Conservation (phyloP, 371 early-diverging fungal genomes). For the Mucor racemosus region DNA sequence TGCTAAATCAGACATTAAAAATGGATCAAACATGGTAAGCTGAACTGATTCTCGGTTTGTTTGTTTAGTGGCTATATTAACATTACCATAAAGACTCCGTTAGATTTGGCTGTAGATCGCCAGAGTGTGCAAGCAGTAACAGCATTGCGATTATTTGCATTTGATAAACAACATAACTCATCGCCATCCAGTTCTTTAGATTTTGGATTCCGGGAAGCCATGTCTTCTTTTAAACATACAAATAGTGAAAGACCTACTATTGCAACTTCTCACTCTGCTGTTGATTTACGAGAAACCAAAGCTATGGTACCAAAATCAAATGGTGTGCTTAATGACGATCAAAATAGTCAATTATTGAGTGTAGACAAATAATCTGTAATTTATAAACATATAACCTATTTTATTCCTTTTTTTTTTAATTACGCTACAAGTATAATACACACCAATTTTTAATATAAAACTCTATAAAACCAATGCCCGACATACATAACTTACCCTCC, state of each 20-base stretch:
- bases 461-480: too few relatives aligned
- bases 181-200: constrained; percentile 51
- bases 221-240: constrained; percentile 49
- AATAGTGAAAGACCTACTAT: constrained; percentile 20
- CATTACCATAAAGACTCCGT: constrained; percentile 52
- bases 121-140: constrained; percentile 68
- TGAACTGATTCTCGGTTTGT: background rate
- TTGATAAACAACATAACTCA: constrained; percentile 55
- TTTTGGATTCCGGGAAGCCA: constrained; percentile 60
- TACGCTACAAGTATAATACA: too few relatives aligned
- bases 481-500: too few relatives aligned
- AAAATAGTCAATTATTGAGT: constrained; percentile 37
- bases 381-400: background rate
- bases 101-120: constrained; percentile 72
- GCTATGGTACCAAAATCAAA: constrained; percentile 19
- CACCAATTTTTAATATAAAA: too few relatives aligned
- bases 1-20: constrained; percentile 69
- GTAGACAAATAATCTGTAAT: constrained; percentile 23
- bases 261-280: constrained; percentile 43
- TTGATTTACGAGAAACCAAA: constrained; percentile 32
- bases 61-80: background rate
- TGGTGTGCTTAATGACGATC: constrained; percentile 40
- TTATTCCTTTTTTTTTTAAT: too few relatives aligned
- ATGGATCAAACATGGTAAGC: constrained; percentile 58
- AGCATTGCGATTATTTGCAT: constrained; percentile 59